These are phyloP conservation scores for Acacia pycnantha DNA, from an alignment of 331 rosid species.

Conservation along the genomic window DNA sequence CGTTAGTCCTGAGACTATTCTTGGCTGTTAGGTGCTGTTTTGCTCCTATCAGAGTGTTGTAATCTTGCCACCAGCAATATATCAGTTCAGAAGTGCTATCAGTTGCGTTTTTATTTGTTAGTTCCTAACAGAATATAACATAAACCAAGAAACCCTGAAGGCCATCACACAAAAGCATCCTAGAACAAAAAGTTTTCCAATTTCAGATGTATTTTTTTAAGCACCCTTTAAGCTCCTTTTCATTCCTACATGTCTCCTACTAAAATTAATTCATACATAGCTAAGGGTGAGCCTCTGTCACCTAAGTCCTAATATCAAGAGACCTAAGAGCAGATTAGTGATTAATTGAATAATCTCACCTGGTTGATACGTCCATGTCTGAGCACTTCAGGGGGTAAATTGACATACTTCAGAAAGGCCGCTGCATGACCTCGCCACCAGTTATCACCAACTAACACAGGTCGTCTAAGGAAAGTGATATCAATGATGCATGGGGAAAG, in stretches of 20 bases:
- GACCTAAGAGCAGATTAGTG: slow-evolving; percentile 21
- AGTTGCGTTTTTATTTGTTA: too few species aligned
- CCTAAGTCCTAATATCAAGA: slow-evolving; percentile 12
- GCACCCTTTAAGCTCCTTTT: neutral
- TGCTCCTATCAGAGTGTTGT: too few species aligned
- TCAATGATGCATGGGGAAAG: slow-evolving; percentile 6
- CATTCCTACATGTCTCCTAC: neutral
- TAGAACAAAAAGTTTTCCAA: neutral
- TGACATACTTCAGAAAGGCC: slow-evolving; percentile 72
- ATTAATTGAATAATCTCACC: slow-evolving; percentile 51
- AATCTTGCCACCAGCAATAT: too few species aligned
- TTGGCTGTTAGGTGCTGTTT: too few species aligned
- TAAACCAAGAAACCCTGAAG: neutral
- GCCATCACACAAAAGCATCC: neutral
- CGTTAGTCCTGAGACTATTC: too few species aligned
- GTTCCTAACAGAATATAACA: too few species aligned
- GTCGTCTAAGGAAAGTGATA: slow-evolving; percentile 52
- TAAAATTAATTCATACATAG: slow-evolving; percentile 5
- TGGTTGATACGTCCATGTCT: slow-evolving; percentile 87
- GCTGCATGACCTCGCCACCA: slow-evolving; percentile 99
- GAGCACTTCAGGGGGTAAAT: slow-evolving; percentile 75
- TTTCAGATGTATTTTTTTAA: neutral
- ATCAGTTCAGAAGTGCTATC: too few species aligned
- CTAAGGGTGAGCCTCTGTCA: slow-evolving; percentile 12
- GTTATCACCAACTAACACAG: slow-evolving; percentile 84